Evolutionary conservation across 495 filamentous ascomycete genomes (phyloP), one percentile per base, ranked within the genome.

Genomic region (Geopyxis carbonaria): DNA sequence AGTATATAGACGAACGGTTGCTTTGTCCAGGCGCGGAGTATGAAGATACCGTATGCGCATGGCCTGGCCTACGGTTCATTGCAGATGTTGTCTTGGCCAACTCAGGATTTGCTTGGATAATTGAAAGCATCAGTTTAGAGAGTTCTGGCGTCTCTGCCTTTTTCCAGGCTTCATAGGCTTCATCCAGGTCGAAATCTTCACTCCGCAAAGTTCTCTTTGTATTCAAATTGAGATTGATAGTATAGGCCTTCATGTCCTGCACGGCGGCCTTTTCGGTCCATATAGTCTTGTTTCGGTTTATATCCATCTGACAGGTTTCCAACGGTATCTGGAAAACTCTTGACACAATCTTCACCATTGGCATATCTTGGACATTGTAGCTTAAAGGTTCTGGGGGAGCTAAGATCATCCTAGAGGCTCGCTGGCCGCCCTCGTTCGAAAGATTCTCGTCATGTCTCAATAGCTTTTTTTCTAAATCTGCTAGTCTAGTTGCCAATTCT

Each of bases 351-450:
- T 85, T 78, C 20, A 93, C 91, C 58, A 94, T 69, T 15, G 74
- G 75, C 91, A 99, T 99, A 53, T 99, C 91, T 61, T 85, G 92
- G 35, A 94, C 76, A 57, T 92, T 78, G 53, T 93, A 84, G 56
- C 74, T 89, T 32, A 89, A 57, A 1, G 86, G 81, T 7, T 80
- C 72, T 21, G 77, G 65, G 5, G 82, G 80, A 66, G 70, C 11
- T 25, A 43, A 61, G 48, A 34, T 69, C 63, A 33, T 80, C 42
- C 57, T 61, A 50, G 48, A 63, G 6, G 43, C 28, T 22, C 33
- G 36, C 58, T 62, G 18, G 8, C 44, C 29, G 36, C 47, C 47
- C 34, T 53, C 33, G 13, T 73, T 64, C 15, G 66, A 69, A 19
- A 97, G 67, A 55, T 93, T 84, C 57, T 93, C 81, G 53, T 97